Base-by-base conservation (phyloP, 768 basidiomycete genomes). In the Tricholoma bakamatsutake region DNA sequence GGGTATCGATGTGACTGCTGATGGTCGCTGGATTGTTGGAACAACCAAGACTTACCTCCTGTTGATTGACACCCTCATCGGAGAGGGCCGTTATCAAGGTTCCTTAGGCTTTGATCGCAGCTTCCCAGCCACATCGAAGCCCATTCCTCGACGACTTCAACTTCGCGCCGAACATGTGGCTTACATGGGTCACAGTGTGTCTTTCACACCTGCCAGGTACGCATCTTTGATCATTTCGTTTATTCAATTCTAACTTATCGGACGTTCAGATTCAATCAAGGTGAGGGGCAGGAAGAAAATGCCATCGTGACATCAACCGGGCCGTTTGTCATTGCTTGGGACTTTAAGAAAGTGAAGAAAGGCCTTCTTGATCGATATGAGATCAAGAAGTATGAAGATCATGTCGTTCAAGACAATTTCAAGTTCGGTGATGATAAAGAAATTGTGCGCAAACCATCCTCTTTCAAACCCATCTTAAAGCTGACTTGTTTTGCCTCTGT, bases 391-490 rank as follows among this genome's bases (percentile, higher is more conserved):
- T 98, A 97, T 67, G 89, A 93, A 64, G 93, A 96, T 63, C 79
- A 82, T 46, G 94, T 98, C 56, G 94, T 98, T 0, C 95, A 97
- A 60, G 97, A 99, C 70, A 92, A 88, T 72, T 99, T 99, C 84
- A 91, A 88, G 73, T 98, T 95, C 66, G 96, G 94, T 12, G 92
- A 96, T 64, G 95, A 98, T 72, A 90, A 93, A 66, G 88, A 98
- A 67, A 98, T 99, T 67, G 93, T 93, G 63, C 65, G 90, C 76
- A 31, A 35, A 53, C 51, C 43, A 49, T 50, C 33, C 37, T 15
- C 17, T 43, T 63, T 43, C 52, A 35, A 55, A 30, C 43, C 1
- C n/a, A n/a, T 31, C 47, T 50, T 10, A 31, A 24, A 52, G 33
- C 53, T 50, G 30, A 55, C 55, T 48, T 33, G 42, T 42, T 47